Percentiles rank a stretch among this genome's conserved stretches.
phyloP scores from a whole-genome alignment of 176 grass and related monocot genomes.

The Triticum timopheevii region DNA sequence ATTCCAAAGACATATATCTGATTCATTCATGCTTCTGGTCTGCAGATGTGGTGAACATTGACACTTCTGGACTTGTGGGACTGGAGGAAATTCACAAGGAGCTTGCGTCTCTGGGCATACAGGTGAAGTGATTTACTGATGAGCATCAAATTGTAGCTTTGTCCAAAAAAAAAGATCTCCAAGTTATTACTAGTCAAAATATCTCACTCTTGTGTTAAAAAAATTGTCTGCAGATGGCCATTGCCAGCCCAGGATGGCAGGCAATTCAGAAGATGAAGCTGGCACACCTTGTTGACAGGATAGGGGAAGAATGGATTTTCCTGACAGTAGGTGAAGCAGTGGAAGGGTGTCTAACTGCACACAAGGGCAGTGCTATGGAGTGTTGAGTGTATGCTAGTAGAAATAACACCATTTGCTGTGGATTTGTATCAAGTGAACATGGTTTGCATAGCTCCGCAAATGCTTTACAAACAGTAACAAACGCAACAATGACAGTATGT shows the following conservation, averaged over 20 bases:
- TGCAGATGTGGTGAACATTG: slow-evolving; percentile 86
- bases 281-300: slow-evolving; percentile 44
- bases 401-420: slow-evolving; percentile 31
- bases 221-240: slow-evolving; percentile 52
- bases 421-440: slow-evolving; percentile 29
- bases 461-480: not conserved
- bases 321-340: slow-evolving; percentile 84
- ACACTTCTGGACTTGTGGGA: slow-evolving; percentile 74
- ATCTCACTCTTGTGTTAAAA: not conserved
- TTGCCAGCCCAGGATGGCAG: slow-evolving; percentile 74
- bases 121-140: slow-evolving; percentile 46
- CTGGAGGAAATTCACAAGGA: slow-evolving; percentile 76
- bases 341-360: slow-evolving; percentile 50
- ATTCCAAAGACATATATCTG: not conserved
- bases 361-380: slow-evolving; percentile 39
- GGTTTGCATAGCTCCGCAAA: slow-evolving; percentile 15
- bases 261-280: slow-evolving; percentile 94
- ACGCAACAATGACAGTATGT: not conserved
- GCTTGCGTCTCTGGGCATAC: slow-evolving; percentile 53
- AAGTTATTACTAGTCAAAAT: not conserved
- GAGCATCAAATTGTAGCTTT: not conserved
- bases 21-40: not conserved
- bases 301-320: slow-evolving; percentile 80
- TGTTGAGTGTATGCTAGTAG: slow-evolving; percentile 15
- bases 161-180: not conserved